A percentile compares a stretch with the other conserved stretches of the same genome.
phyloP scores from a whole-genome alignment of 2,329 filamentous ascomycete genomes.

The Diaporthe sp. region DNA sequence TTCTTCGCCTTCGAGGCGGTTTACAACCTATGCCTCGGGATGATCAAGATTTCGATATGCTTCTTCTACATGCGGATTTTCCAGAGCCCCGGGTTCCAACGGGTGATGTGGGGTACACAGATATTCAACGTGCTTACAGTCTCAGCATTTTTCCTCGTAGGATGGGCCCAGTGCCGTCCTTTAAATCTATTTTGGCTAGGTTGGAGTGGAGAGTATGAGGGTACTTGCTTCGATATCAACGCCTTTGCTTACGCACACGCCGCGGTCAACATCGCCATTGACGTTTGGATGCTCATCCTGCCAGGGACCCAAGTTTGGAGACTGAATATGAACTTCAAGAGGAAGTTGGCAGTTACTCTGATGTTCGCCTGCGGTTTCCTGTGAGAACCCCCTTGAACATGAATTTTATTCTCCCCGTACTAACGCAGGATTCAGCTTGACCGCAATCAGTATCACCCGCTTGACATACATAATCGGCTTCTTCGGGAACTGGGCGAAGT shows the following conservation, averaged over 20 bases:
- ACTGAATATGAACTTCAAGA: slow-evolving; percentile 55
- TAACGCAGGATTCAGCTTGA: slow-evolving; percentile 45
- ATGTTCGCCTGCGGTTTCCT: slow-evolving; percentile 55
- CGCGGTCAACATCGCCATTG: slow-evolving; percentile 56
- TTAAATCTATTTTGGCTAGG: not conserved
- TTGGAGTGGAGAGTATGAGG: not conserved
- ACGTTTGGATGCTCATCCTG: slow-evolving; percentile 56
- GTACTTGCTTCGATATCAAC: slow-evolving; percentile 22
- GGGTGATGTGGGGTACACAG: slow-evolving; percentile 12
- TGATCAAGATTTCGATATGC: slow-evolving; percentile 36
- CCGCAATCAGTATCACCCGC: slow-evolving; percentile 50
- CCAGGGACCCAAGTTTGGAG: slow-evolving; percentile 56
- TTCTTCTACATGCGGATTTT: slow-evolving; percentile 33
- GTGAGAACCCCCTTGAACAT: not conserved
- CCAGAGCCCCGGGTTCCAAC: not conserved
- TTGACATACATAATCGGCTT: slow-evolving; percentile 38
- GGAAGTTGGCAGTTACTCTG: slow-evolving; percentile 54
- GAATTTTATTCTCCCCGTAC: not conserved
- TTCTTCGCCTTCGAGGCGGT: slow-evolving; percentile 24
- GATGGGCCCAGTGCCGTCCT: slow-evolving; percentile 6
- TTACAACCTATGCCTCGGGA: slow-evolving; percentile 5
- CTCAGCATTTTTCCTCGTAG: not conserved
- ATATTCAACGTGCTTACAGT: not conserved
- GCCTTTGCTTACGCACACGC: slow-evolving; percentile 50
- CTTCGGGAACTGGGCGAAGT: slow-evolving; percentile 5